Base-by-base conservation (phyloP, 768 basidiomycete genomes). In the Cyclocybe aegerita region DNA sequence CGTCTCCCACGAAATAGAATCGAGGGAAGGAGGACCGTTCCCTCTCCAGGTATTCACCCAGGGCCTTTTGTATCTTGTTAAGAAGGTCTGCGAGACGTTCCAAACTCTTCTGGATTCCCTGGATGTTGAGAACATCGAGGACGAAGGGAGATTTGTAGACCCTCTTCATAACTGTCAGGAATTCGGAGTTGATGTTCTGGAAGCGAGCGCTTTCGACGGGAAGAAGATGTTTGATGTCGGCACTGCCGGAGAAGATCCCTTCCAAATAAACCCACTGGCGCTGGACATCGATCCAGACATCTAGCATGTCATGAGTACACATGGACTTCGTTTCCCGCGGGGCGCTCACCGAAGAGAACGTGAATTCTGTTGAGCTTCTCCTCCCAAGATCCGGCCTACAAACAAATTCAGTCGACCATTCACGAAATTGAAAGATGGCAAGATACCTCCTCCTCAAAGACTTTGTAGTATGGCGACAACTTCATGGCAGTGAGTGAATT, bases 231-330 rank as follows among this genome's bases (percentile, higher is more conserved):
- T 98, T 98, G 80, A 99, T 98, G 64, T 99, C 97, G 17, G 95
- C 97, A 59, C 94, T 98, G 32, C 96, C 95, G n/a, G 96, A 93
- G 71, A 99, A 99, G 60, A 99, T 99, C 38, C 97, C 97, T 68
- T 99, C 97, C 46, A 99, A 80, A 65, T 99, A 99, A 1, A 99
- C 97, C 97, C 97, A 99, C 74, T 99, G 97, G 6, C 97, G 85
- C 60, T 99, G 97, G 11, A 99, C 97, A 60, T 99, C 97, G 58
- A 99, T 97, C 97, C 97, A 99, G 34, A 98, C 89, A 69, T 99
- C 92, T 93, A 56, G 11, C 39, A 39, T 9, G 32, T 17, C 5
- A 39, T 53, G 39, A 66, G 45, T 38, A 30, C 40, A 36, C 38
- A 35, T 48, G 36, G 31, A 40, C 12, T 11, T 23, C 30, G 46